phyloP scores from a whole-genome alignment of 2,329 filamentous ascomycete species.

The Eurotiales sp. region DNA sequence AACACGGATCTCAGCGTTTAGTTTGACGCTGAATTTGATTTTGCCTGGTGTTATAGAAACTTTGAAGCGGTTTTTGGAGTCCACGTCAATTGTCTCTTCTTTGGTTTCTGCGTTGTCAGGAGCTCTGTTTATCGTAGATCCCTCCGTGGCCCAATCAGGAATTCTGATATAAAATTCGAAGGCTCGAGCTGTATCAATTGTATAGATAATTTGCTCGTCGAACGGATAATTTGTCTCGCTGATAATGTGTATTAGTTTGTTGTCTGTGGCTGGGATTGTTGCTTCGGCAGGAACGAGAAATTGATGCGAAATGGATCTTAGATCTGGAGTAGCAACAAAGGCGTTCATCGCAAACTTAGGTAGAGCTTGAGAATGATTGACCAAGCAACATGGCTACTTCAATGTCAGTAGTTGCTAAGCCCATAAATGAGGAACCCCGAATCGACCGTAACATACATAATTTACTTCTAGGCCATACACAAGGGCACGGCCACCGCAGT shows the following conservation, averaged over 20 bases:
- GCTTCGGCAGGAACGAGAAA: slow-evolving; percentile 12
- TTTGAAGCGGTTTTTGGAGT: slow-evolving; percentile 7
- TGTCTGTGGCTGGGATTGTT: slow-evolving; percentile 10
- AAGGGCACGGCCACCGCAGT: slow-evolving; percentile 11
- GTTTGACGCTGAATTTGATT: slow-evolving; percentile 3
- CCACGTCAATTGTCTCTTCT: slow-evolving; percentile 12
- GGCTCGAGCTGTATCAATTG: slow-evolving; percentile 6
- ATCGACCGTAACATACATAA: slow-evolving; percentile 2
- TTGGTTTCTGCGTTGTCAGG: not conserved
- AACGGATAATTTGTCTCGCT: slow-evolving; percentile 14
- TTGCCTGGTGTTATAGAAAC: slow-evolving; percentile 7
- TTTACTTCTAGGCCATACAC: slow-evolving; percentile 15
- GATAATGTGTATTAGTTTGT: slow-evolving; percentile 7
- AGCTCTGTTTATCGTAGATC: slow-evolving; percentile 7
- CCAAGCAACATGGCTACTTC: slow-evolving; percentile 15
- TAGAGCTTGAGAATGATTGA: slow-evolving; percentile 14
- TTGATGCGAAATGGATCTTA: slow-evolving; percentile 11
- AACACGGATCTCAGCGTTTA: slow-evolving; percentile 11
- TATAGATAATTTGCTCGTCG: slow-evolving; percentile 9
- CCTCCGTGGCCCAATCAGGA: slow-evolving; percentile 13
- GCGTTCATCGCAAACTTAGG: slow-evolving; percentile 16
- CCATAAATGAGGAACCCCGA: not conserved
- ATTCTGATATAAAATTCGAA: slow-evolving; percentile 14
- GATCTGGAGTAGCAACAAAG: slow-evolving; percentile 12
- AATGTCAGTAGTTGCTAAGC: slow-evolving; percentile 5